Base-by-base conservation (phyloP, 2,329 filamentous ascomycete genomes). In the Colletotrichum euphorbiae region DNA sequence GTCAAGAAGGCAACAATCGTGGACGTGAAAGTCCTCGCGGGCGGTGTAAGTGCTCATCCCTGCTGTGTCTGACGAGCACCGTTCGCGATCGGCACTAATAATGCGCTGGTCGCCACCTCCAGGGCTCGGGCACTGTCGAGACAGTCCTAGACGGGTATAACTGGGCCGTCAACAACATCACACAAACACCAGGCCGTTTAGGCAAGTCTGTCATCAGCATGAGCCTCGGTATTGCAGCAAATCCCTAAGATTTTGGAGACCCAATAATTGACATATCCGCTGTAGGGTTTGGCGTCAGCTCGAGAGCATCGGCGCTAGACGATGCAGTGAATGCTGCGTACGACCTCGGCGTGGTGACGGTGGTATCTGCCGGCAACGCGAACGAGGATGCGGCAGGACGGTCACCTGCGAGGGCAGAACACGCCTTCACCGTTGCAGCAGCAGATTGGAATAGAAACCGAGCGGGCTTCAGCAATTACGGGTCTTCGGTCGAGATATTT, bases 361-460 rank as follows among this genome's bases (percentile, higher is more conserved):
- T 85, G 36, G 85, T 86, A 1, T 85, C 86, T 4, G 85, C 86
- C 13, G 87, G 87, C 13, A 89, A 88, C 73, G 45, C 73, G 4
- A 75, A 77, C 70, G 77, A 74, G 50, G 40, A 55, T 24, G 64
- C 52, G 12, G 36, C 9, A 5, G 74, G 77, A 69, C 77, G 74
- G 45, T 87, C 85, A 0, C 85, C 85, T 0, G 85, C 84, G 1
- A 83, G 81, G 0, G 81, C 81, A 13, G 72, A 80, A 9, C 75
- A 77, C 28, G 85, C 84, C 54, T 77, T 87, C 71, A 87, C 85
- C 0, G 85, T 88, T 12, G 86, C 83, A 3, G 83, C 85, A 59
- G 80, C 82, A 42, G 80, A 82, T 65, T 71, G 70, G 6, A 54
- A 73, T 36, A 81, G 83, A 69, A 74, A 72, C 6, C 76, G 79